Evolutionary conservation across 208 protist species (phyloP), one percentile per base, ranked within the genome.

Genomic region (Leishmania mexicana): DNA sequence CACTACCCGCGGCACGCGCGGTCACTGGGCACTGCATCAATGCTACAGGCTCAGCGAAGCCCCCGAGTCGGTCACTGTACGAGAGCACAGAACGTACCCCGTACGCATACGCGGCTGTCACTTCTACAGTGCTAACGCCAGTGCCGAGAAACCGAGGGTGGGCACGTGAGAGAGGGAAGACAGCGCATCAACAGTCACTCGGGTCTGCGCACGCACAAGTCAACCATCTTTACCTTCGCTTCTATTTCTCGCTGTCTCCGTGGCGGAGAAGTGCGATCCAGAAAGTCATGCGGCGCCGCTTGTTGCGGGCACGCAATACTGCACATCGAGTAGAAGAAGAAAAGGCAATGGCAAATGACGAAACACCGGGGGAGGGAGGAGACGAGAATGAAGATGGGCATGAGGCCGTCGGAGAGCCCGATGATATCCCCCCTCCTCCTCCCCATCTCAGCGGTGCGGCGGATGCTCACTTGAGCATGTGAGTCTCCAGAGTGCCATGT

Each of bases 271-370:
- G 19, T 28, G 15, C 11, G 42, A 5, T 15, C 11, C 24, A 17
- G 40, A 10, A 47, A 47, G 11, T 51, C 8, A 19, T 21, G 68
- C 21, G 42, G 35, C 45, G 19, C 68, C 49, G 42, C 42, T 6
- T 3, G 68, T 73, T 28, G 68, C 21, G 2, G 68, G 1, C 42
- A 19, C 42, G 21, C 40, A 31, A 35, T 35, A 53, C 24, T 53
- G 49, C 68, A 73, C 68, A 73, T 73, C 68, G 49, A 15, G 35
- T 72, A 24, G 68, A 47, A n/a, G 65, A 71, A 49, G 40, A n/a
- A 71, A 53, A 73, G 17, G 21, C 24, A n/a, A 1, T 15, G 42
- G 68, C 11, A 5, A 53, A 49, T 19, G 42, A 53, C 38, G 15
- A 31, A 53, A 17, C 68, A 53, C 42, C 7, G 11, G 7, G 7